phyloP scores from a whole-genome alignment of 2,329 filamentous ascomycete species.

The Pseudogymnoascus sp. region DNA sequence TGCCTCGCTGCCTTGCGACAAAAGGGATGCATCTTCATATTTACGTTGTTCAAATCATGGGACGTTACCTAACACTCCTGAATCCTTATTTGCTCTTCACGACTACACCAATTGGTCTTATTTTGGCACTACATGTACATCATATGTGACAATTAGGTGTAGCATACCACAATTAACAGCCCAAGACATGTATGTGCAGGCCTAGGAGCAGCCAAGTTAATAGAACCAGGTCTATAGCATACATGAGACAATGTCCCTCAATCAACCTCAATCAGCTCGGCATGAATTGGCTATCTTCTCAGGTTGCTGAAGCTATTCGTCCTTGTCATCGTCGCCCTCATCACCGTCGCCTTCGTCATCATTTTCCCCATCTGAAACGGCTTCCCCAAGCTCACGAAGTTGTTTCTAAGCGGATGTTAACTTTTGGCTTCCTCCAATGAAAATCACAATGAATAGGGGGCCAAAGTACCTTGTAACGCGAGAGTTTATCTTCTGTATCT shows the following conservation, averaged over 20 bases:
- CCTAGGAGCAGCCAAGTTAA: neutral
- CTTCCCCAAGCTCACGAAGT: slow-evolving; percentile 54
- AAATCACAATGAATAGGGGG: neutral
- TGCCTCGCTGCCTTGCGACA: neutral
- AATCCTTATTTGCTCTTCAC: neutral
- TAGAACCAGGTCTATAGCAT: neutral
- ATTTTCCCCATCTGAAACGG: slow-evolving; percentile 70
- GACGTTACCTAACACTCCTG: neutral
- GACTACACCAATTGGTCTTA: neutral
- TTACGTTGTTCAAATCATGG: neutral
- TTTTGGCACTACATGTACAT: neutral
- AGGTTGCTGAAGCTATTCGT: slow-evolving; percentile 29
- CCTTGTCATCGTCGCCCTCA: slow-evolving; percentile 45
- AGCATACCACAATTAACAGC: neutral
- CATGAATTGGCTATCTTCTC: slow-evolving; percentile 19
- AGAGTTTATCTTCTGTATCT: slow-evolving; percentile 70
- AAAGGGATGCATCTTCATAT: neutral
- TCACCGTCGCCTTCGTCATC: slow-evolving; percentile 52
- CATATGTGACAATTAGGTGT: neutral
- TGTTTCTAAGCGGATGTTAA: slow-evolving; percentile 15
- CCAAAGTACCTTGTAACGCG: slow-evolving; percentile 61
- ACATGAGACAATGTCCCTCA: neutral
- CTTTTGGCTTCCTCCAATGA: neutral
- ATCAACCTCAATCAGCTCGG: neutral
- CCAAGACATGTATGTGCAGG: neutral